Evolutionary conservation across 2,329 filamentous ascomycete genomes (phyloP), one percentile per base, ranked within the genome.

Genomic region (Fusarium sororula): DNA sequence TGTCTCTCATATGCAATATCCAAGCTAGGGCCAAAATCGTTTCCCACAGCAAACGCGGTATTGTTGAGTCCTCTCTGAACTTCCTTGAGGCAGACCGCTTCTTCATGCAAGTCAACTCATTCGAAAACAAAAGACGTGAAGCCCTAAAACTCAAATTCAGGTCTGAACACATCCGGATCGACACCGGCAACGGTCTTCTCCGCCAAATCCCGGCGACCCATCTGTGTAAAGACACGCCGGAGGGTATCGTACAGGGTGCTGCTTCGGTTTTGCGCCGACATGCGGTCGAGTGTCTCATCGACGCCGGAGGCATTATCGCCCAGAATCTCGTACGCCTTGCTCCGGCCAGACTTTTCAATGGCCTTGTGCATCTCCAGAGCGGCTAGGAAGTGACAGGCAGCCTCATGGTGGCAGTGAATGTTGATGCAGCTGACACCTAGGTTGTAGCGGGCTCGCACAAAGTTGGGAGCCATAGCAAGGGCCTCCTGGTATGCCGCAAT

Each of bases 231-330:
- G n/a, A 98, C 96, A 68, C 97, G 88, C 71, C 96, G 87, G 71
- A 99, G 85, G 18, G 97, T 99, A 82, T 99, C 97, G 82, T 98
- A 98, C 67, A 99, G 85, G 79, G 98, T 99, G 56, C 95, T 98
- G 86, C 94, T 98, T 81, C 97, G 92, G 84, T 99, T 99, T 86
- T 98, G 96, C 58, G 92, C 92, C 62, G 97, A 92, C 91, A 98
- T 95, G 69, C 93, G 89, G 80, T 98, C 94, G 26, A 98, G 87
- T 75, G 94, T 91, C 64, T 90, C 90, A 78, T 98, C 95, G 30
- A 85, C 81, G 47, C 81, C 78, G 41, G 78, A 78, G 17, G 82
- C 85, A 15, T 82, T 86, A 42, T 84, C 85, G 60, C 91, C 92
- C 3, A 98, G 88, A 20, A 98, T 91, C 84, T 98, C 94, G 62